Evolutionary conservation across 768 basidiomycete species (phyloP).

Genomic region (Pisolithus marmoratus): DNA sequence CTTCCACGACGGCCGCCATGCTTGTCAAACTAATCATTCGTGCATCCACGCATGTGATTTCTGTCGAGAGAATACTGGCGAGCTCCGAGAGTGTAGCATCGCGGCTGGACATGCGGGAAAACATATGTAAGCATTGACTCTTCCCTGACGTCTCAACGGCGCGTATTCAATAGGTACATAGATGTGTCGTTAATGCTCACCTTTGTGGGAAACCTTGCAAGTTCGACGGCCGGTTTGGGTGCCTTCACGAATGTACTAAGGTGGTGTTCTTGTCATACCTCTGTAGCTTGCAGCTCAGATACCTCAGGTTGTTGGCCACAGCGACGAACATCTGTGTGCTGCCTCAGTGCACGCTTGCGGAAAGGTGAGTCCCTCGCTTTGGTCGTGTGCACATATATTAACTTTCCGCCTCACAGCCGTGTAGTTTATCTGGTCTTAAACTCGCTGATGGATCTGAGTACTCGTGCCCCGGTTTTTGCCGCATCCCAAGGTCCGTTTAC

Average conservation of each 20-base stretch:
- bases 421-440: constrained; percentile 26
- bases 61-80: constrained; percentile 26
- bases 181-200: constrained; percentile 42
- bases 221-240: constrained; percentile 39
- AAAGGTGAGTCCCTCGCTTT: constrained; percentile 26
- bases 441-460: constrained; percentile 21
- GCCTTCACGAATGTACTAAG: constrained; percentile 44
- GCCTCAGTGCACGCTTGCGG: constrained; percentile 46
- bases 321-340: constrained; percentile 42
- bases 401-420: constrained; percentile 27
- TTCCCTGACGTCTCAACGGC: too few relatives aligned
- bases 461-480: constrained; percentile 36
- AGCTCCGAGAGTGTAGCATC: constrained; percentile 33
- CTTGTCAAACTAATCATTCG: constrained; percentile 41
- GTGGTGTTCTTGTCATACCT: constrained; percentile 17
- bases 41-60: constrained; percentile 39
- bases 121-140: constrained; percentile 37
- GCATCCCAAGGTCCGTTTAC: constrained; percentile 30
- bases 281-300: background rate
- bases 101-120: constrained; percentile 44
- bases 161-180: constrained; percentile 13
- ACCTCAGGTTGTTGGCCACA: constrained; percentile 36
- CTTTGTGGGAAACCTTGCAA: constrained; percentile 28
- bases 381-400: background rate
- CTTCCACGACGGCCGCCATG: constrained; percentile 38